A percentile compares a stretch with the other conserved stretches of the same genome.
These are phyloP conservation scores for Leccinum variicolor DNA, from an alignment of 768 basidiomycete genomes.

Conservation along the genomic window DNA sequence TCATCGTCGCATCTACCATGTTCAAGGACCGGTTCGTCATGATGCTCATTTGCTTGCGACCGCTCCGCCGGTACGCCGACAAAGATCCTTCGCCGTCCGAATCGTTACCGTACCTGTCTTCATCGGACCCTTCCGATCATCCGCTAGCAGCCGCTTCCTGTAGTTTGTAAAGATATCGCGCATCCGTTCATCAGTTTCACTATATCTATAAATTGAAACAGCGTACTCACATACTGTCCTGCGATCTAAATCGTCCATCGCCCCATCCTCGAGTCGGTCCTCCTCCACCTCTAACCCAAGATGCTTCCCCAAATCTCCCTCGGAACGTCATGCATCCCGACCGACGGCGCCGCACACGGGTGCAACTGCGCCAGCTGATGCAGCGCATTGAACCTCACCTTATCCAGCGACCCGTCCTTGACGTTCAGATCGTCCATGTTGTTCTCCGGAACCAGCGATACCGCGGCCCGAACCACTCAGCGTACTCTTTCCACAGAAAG, in stretches of 20 bases:
- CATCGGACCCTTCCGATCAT: conserved; percentile 46
- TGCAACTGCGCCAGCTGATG: conserved; percentile 54
- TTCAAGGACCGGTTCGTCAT: conserved; percentile 59
- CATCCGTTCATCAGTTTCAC: conserved; percentile 10
- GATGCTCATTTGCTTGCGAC: conserved; percentile 66
- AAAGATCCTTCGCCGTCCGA: conserved; percentile 37
- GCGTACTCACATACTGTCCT: conserved; percentile 64
- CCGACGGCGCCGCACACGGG: conserved; percentile 73
- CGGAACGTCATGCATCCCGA: conserved; percentile 82
- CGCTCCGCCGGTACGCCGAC: conserved; percentile 35
- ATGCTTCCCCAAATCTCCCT: conserved; percentile 59
- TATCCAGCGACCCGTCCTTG: conserved; percentile 74
- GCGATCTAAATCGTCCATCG: conserved; percentile 62
- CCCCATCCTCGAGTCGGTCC: conserved; percentile 30
- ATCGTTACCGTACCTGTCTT: conserved; percentile 40
- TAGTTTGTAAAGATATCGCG: conserved; percentile 59
- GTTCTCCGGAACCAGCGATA: conserved; percentile 82
- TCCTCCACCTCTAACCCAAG: conserved; percentile 53
- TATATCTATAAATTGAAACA: not conserved
- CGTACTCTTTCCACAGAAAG: conserved; percentile 83
- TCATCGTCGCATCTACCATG: conserved; percentile 34
- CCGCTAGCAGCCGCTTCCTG: conserved; percentile 44
- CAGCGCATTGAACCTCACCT: conserved; percentile 64
- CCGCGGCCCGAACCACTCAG: conserved; percentile 97
- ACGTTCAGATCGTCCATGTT: conserved; percentile 95